A percentile compares a stretch with the other conserved stretches of the same genome.
phyloP scores from a whole-genome alignment of 805 yeast species.

The Candida berthetii region DNA sequence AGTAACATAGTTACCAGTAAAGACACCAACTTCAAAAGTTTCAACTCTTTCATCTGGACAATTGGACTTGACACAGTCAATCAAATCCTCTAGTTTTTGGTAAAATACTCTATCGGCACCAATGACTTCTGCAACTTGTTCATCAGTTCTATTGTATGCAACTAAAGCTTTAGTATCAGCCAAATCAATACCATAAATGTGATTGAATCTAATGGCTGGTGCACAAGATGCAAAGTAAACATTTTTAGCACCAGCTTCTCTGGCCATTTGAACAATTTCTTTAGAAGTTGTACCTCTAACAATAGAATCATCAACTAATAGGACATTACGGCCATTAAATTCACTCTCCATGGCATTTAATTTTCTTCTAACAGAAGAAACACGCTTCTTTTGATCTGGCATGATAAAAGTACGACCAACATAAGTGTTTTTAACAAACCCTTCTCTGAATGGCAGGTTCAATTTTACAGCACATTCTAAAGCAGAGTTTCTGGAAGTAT shows the following conservation, averaged over 20 bases:
- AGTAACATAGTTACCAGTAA: slow-evolving; percentile 92
- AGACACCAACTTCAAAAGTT: slow-evolving; percentile 92
- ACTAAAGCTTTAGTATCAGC: slow-evolving; percentile 94
- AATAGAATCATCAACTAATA: slow-evolving; percentile 93
- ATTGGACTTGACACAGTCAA: slow-evolving; percentile 64
- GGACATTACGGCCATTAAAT: slow-evolving; percentile 76
- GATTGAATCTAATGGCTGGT: slow-evolving; percentile 95
- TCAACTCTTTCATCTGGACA: slow-evolving; percentile 30
- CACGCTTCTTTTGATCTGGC: slow-evolving; percentile 95
- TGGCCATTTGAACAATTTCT: slow-evolving; percentile 97
- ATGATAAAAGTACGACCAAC: slow-evolving; percentile 97
- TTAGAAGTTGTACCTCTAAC: slow-evolving; percentile 97
- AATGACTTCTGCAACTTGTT: slow-evolving; percentile 67
- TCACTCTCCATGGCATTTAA: slow-evolving; percentile 95
- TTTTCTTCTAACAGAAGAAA: slow-evolving; percentile 89
- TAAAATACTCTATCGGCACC: slow-evolving; percentile 91
- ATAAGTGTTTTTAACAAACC: slow-evolving; percentile 93
- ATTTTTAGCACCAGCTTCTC: slow-evolving; percentile 93
- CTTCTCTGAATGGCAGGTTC: slow-evolving; percentile 86
- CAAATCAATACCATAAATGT: slow-evolving; percentile 94
- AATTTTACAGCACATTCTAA: slow-evolving; percentile 83
- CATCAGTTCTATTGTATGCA: slow-evolving; percentile 72
- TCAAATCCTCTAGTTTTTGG: slow-evolving; percentile 78
- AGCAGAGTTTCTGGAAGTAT: slow-evolving; percentile 95
- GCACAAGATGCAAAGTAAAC: slow-evolving; percentile 98